Evolutionary conservation across 768 basidiomycete genomes (phyloP), one percentile per base, ranked within the genome.

Genomic region (Tylopilus sp.): DNA sequence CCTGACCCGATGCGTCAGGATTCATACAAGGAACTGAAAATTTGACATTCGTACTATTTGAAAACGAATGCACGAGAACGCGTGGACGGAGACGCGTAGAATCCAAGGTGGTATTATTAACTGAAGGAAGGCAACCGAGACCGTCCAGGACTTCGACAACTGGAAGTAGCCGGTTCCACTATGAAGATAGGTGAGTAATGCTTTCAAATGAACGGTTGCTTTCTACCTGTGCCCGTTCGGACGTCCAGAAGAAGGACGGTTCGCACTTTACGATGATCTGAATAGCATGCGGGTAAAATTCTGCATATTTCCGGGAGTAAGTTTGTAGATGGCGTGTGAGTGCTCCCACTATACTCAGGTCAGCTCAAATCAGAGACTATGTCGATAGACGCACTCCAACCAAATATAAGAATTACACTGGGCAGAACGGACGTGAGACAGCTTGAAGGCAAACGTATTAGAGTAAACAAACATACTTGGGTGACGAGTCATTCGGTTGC

Each of bases 381-480:
- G 21, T 24, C 7, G 13, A 26, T 17, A 22, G 19, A 56, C 66
- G 26, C 36, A 67, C 66, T 63, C 66, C 68, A 67, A 22, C 66
- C 68, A 19, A 67, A 68, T 16, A 67, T 59, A 16, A 67, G 61
- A 41, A 67, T 70, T 10, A 70, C 55, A 12, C 66, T 67, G 40
- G 8, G 22, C 19, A n/a, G n/a, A n/a, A n/a, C n/a, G n/a, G n/a
- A n/a, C n/a, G n/a, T n/a, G n/a, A 36, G 31, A 43, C 3, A 12
- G 37, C n/a, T 37, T n/a, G n/a, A 38, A 41, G 21, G 14, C 7
- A 19, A 11, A 25, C 0, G 11, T 14, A 11, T 22, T 24, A 10
- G 10, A 7, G 6, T 3, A 17, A 36, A 42, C 10, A 30, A 28
- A 55, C 68, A 16, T 54, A 67, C 68, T 53, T 58, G 52, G 66